These are phyloP conservation scores for Hypoxylon sp. DNA, from an alignment of 2,329 filamentous ascomycete species.

Conservation along the genomic window DNA sequence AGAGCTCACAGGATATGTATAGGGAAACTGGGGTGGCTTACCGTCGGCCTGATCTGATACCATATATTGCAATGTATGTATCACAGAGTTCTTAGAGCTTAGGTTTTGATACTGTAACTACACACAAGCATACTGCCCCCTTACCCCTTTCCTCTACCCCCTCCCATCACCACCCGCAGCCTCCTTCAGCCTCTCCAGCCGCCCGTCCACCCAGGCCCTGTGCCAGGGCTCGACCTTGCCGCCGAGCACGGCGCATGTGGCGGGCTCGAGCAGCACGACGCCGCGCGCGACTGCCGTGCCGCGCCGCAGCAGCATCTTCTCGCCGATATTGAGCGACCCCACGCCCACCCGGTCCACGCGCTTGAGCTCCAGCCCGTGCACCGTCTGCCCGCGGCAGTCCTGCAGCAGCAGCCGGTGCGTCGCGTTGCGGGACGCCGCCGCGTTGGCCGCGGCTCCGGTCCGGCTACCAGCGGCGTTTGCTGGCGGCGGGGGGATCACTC, in stretches of 20 bases:
- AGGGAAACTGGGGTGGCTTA: no score
- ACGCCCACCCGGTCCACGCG: constrained; percentile 71
- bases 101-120: no score
- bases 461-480: constrained; percentile 24
- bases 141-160: no score
- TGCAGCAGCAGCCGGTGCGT: constrained; percentile 85
- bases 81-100: no score
- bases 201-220: constrained; percentile 75
- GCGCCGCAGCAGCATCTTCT: constrained; percentile 78
- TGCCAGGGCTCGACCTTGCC: constrained; percentile 87
- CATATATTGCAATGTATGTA: no score
- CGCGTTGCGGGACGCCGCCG: constrained; percentile 53
- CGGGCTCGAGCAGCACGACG: constrained; percentile 77
- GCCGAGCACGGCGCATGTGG: constrained; percentile 75
- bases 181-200: constrained; percentile 73
- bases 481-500: no score
- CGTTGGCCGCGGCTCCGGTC: constrained; percentile 14
- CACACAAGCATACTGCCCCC: no score
- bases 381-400: constrained; percentile 73
- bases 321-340: constrained; percentile 74
- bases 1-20: no score
- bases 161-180: constrained; percentile 55
- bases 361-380: constrained; percentile 76
- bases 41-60: no score
- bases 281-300: constrained; percentile 75